These are phyloP conservation scores for Candida krabiensis DNA, from an alignment of 805 yeast species.

Conservation along the genomic window DNA sequence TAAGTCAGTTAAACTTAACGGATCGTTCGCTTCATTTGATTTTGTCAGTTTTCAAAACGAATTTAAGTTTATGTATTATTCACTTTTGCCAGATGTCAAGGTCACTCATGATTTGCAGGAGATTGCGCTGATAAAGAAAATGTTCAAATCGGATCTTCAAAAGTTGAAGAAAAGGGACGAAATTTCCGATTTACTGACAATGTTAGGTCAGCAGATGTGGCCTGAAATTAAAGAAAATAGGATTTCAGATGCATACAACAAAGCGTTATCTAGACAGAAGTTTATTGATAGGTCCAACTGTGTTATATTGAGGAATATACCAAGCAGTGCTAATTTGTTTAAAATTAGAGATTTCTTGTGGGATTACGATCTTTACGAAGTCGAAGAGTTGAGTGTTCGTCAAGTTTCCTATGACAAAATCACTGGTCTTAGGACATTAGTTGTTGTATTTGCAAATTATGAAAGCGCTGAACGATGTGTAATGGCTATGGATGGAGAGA, in stretches of 20 bases:
- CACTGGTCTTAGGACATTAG: constrained; percentile 25
- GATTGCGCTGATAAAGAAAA: constrained; percentile 1
- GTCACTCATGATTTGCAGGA: constrained; percentile 6
- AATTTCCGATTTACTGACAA: constrained; percentile 4
- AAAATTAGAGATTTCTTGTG: constrained; percentile 42
- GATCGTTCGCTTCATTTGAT: constrained; percentile 44
- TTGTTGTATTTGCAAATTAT: constrained; percentile 45
- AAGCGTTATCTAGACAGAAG: not conserved
- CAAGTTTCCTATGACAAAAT: constrained; percentile 9
- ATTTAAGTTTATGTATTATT: constrained; percentile 19
- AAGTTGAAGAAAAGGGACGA: constrained; percentile 5
- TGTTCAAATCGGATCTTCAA: constrained; percentile 4
- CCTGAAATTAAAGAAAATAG: constrained; percentile 1
- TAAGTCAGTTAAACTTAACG: constrained; percentile 44
- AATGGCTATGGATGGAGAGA: constrained; percentile 49
- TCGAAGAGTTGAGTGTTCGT: constrained; percentile 19
- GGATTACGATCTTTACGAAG: constrained; percentile 46
- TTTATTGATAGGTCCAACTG: constrained; percentile 31
- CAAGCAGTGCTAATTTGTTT: constrained; percentile 39
- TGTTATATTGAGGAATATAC: constrained; percentile 46
- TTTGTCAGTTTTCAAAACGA: constrained; percentile 39
- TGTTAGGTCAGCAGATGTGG: constrained; percentile 13
- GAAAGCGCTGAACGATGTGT: constrained; percentile 52
- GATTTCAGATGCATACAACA: not conserved
- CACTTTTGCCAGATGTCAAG: constrained; percentile 21